Conservation (phyloP, 2,329 filamentous ascomycete genomes). For the Curvularia spicifera region DNA sequence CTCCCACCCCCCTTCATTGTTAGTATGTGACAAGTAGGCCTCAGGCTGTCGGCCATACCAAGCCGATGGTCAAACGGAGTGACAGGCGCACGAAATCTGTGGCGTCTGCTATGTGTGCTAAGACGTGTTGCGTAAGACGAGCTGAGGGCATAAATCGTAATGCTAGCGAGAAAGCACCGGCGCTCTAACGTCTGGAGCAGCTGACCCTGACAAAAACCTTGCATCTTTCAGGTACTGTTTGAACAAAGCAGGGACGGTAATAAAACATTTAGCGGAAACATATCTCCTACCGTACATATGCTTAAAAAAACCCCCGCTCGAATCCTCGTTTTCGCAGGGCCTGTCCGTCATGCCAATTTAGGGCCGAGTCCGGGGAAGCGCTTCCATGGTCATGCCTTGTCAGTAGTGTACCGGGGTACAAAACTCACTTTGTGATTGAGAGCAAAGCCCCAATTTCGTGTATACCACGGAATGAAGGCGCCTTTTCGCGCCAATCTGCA, state of each 20-base stretch:
- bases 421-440: neutral
- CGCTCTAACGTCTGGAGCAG: conserved; percentile 12
- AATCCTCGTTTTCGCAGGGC: neutral
- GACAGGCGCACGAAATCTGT: neutral
- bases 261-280: conserved; percentile 5
- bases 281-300: neutral
- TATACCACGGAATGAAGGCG: conserved; percentile 1
- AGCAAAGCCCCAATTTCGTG: conserved; percentile 1
- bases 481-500: conserved; percentile 4
- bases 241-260: conserved; percentile 9
- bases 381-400: conserved; percentile 10
- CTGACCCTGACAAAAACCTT: conserved; percentile 6
- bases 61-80: neutral
- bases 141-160: conserved; percentile 2
- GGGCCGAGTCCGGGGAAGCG: conserved; percentile 2
- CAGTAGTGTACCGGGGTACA: conserved; percentile 8
- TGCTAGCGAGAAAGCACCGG: conserved; percentile 6
- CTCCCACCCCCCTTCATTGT: neutral
- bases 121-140: conserved; percentile 4
- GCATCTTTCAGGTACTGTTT: neutral
- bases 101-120: conserved; percentile 1
- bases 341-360: conserved; percentile 3
- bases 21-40: neutral
- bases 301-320: neutral
- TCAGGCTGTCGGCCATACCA: neutral